Conservation (phyloP, 2,329 filamentous ascomycete genomes). For the Metarhizium robertsii region DNA sequence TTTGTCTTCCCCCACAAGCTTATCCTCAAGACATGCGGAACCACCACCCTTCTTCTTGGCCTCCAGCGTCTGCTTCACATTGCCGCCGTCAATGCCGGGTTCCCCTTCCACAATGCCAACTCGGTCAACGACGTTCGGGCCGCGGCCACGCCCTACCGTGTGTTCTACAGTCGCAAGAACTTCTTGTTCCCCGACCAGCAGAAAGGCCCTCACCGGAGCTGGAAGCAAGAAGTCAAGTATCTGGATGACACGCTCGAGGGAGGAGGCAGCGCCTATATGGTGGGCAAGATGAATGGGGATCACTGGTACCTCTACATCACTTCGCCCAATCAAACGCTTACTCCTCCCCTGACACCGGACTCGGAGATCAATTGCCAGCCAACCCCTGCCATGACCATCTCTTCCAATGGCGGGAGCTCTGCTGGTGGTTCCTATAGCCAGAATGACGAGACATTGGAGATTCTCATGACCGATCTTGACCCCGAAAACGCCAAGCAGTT, state of each 20-base stretch:
- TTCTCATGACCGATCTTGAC: slow-evolving; percentile 65
- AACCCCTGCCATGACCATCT: slow-evolving; percentile 41
- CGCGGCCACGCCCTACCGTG: slow-evolving; percentile 81
- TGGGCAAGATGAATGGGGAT: slow-evolving; percentile 99
- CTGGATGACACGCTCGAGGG: slow-evolving; percentile 85
- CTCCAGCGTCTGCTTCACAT: slow-evolving; percentile 88
- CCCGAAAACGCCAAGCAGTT: slow-evolving; percentile 62
- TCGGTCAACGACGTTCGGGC: slow-evolving; percentile 58
- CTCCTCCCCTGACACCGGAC: slow-evolving; percentile 71
- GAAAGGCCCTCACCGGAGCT: slow-evolving; percentile 89
- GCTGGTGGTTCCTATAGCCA: slow-evolving; percentile 31
- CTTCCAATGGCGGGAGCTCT: slow-evolving; percentile 34
- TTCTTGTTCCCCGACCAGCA: slow-evolving; percentile 94
- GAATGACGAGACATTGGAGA: slow-evolving; percentile 68
- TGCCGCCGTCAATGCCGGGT: slow-evolving; percentile 79
- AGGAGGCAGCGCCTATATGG: slow-evolving; percentile 97
- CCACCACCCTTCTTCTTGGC: slow-evolving; percentile 84
- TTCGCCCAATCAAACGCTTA: slow-evolving; percentile 68
- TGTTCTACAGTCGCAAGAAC: slow-evolving; percentile 99
- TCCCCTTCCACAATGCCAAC: slow-evolving; percentile 66
- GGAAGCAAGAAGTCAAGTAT: slow-evolving; percentile 90
- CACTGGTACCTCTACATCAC: slow-evolving; percentile 99
- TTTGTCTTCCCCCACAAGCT: slow-evolving; percentile 99
- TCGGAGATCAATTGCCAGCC: slow-evolving; percentile 28
- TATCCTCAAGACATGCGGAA: slow-evolving; percentile 96